Base-by-base conservation (phyloP, 2,329 filamentous ascomycete genomes). In the Albophoma yamanashiensis region DNA sequence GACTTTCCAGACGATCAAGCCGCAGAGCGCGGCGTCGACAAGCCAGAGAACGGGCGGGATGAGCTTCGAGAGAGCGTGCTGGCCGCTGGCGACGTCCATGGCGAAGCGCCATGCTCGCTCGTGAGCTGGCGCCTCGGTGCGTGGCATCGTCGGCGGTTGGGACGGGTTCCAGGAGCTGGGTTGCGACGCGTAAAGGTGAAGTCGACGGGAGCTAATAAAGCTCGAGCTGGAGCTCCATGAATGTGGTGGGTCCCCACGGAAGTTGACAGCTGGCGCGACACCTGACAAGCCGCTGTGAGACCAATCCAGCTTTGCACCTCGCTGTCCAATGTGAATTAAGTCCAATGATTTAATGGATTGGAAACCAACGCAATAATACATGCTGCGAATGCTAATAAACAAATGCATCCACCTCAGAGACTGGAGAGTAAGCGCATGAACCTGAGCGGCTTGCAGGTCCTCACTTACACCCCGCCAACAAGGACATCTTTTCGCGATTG, bases 1-100 rank as follows among this genome's bases (percentile, higher is more conserved):
- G 61, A 96, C 81, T 72, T 87, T 92, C 81, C 85, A 86, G 64
- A 96, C 89, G 64, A 97, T 82, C 40, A 90, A 71, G 20, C 76
- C 81, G 73, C 89, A 94, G 27, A 96, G 82, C 22, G 83, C 73
- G 9, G 85, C 85, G 70, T 97, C 92, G 59, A 82, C 78, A 39
- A 88, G 71, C 65, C 94, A 78, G 7, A 96, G 79, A 4, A 85
- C 76, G 0, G 86, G 81, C 7, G 86, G 76, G 36, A 86, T 68
- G 45, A 79, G 68, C 62, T 70, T 74, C 9, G 82, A 81, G 56
- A 84, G 73, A 14, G 68, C 68, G 70, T 82, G 79, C 4, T 75
- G 77, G 34, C 82, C 79, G 57, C 73, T 78, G 61, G 76, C 75
- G 25, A 83, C 66, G 61, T 82, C 77, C 5, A 75, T 66, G 1